Conservation (phyloP, 306 rosid genomes). For the Castanea crenata region DNA sequence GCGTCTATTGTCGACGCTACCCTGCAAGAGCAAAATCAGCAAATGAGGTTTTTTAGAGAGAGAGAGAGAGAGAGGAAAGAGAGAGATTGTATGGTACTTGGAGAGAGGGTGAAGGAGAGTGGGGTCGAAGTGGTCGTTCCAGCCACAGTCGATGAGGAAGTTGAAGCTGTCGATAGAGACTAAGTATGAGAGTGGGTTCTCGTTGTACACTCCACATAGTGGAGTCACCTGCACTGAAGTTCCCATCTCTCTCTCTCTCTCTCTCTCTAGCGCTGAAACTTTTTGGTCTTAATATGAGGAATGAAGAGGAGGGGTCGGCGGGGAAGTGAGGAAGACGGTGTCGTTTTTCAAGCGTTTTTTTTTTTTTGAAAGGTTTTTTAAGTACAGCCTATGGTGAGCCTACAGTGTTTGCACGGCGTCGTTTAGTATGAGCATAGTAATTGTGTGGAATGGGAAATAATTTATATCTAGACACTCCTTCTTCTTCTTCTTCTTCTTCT, state of each 20-base stretch:
- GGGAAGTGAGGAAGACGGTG: no score
- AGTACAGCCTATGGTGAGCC: no score
- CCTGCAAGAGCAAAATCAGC: constrained; percentile 45
- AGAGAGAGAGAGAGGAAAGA: constrained; percentile 2
- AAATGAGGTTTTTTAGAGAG: not conserved
- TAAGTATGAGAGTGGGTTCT: constrained; percentile 86
- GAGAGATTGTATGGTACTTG: constrained; percentile 40
- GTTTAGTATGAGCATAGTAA: no score
- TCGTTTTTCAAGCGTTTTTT: no score
- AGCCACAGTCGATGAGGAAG: constrained; percentile 90
- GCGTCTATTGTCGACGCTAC: constrained; percentile 83
- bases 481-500: no score
- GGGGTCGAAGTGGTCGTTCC: constrained; percentile 94
- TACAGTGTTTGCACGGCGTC: no score
- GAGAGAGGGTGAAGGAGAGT: constrained; percentile 83
- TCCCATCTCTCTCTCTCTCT: constrained; percentile 52
- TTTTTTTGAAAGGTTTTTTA: no score
- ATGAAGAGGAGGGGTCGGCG: no score
- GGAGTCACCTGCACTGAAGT: constrained; percentile 91
- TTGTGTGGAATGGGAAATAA: no score
- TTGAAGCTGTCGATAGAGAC: constrained; percentile 89
- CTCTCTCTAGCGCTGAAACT: not conserved
- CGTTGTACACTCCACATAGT: constrained; percentile 85
- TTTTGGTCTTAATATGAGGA: no score
- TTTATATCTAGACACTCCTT: no score